Evolutionary conservation across 192 early-diverging fungal species (phyloP).

Genomic region (Haplosporangium gracile): DNA sequence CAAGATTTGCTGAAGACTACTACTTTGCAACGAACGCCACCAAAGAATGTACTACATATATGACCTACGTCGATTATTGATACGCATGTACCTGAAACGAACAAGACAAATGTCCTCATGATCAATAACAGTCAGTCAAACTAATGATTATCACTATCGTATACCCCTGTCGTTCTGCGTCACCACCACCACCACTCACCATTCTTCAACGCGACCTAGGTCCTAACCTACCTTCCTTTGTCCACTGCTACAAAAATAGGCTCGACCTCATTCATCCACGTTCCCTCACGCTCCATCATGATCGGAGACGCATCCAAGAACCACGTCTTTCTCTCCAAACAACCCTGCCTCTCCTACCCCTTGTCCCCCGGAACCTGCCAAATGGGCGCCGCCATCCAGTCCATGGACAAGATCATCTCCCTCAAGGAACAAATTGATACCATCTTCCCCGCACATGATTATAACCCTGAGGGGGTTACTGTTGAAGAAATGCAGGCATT

Average conservation of each 20-base stretch:
- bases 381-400: constrained; percentile 15
- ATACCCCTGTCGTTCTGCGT: too few relatives aligned
- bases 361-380: constrained; percentile 12
- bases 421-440: constrained; percentile 24
- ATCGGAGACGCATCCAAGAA: constrained; percentile 41
- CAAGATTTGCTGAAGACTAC: background rate
- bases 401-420: constrained; percentile 37
- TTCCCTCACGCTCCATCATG: constrained; percentile 28
- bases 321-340: constrained; percentile 13
- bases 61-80: too few relatives aligned
- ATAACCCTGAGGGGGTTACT: constrained; percentile 25
- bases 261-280: constrained; percentile 44
- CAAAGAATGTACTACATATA: background rate
- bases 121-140: too few relatives aligned
- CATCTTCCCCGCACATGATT: constrained; percentile 44
- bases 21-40: background rate
- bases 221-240: background rate
- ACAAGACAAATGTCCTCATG: too few relatives aligned
- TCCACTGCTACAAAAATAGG: constrained; percentile 20
- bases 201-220: background rate
- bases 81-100: too few relatives aligned
- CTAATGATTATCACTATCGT: too few relatives aligned
- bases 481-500: constrained; percentile 24
- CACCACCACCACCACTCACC: background rate
- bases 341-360: background rate